Percentiles rank a stretch among this genome's conserved stretches.
Evolutionary conservation across 768 basidiomycete species (phyloP).

Genomic region (Leccinellum albellum): DNA sequence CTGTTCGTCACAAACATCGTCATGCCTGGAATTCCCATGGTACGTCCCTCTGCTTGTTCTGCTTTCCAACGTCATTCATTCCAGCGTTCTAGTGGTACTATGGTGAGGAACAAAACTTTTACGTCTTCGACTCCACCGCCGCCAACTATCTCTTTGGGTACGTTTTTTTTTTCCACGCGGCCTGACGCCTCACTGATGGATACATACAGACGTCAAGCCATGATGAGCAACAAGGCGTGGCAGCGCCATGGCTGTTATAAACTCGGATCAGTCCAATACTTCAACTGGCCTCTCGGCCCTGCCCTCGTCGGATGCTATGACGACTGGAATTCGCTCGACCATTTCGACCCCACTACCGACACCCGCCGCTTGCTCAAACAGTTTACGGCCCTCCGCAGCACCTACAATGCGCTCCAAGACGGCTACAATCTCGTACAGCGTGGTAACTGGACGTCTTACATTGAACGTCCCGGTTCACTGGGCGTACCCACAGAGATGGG

Average conservation of each 20-base stretch:
- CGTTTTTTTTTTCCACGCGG: slow-evolving; percentile 15
- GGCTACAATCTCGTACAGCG: slow-evolving; percentile 81
- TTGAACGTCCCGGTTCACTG: slow-evolving; percentile 84
- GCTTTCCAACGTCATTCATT: not conserved
- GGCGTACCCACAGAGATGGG: slow-evolving; percentile 79
- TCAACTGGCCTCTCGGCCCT: slow-evolving; percentile 85
- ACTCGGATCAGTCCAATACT: slow-evolving; percentile 89
- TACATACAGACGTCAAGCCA: slow-evolving; percentile 77
- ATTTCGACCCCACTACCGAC: slow-evolving; percentile 88
- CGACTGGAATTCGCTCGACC: slow-evolving; percentile 90
- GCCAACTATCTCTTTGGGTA: slow-evolving; percentile 89
- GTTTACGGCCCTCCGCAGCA: slow-evolving; percentile 63
- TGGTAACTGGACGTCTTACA: slow-evolving; percentile 80
- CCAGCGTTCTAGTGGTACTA: slow-evolving; percentile 57
- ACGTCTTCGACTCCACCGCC: slow-evolving; percentile 83
- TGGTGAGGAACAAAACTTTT: slow-evolving; percentile 91
- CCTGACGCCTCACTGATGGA: not conserved
- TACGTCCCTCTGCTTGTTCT: slow-evolving; percentile 29
- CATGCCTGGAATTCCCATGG: slow-evolving; percentile 84
- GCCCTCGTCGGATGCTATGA: slow-evolving; percentile 80
- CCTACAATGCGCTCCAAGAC: slow-evolving; percentile 77
- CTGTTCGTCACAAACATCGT: slow-evolving; percentile 76
- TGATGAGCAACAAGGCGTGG: slow-evolving; percentile 84
- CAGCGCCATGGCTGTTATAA: slow-evolving; percentile 90
- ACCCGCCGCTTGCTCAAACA: slow-evolving; percentile 70